Conservation (phyloP, 192 early-diverging fungal species). For the Mortierella alpina region DNA sequence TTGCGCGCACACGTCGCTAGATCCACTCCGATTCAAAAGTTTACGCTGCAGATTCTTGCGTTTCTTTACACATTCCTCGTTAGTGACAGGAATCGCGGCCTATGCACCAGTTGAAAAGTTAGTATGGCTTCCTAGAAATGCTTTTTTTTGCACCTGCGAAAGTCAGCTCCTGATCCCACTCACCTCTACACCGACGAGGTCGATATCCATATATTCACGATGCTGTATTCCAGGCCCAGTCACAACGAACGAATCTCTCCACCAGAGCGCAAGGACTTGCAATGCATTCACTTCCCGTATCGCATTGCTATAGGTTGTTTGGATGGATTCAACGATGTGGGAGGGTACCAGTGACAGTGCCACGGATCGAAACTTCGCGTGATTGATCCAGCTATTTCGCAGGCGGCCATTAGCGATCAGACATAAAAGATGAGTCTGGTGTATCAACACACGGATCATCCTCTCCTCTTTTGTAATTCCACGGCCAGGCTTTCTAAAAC, state of each 20-base stretch:
- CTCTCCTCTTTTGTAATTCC: constrained; percentile 66
- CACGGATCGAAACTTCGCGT: constrained; percentile 23
- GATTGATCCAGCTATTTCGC: constrained; percentile 67
- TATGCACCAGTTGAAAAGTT: constrained; percentile 9
- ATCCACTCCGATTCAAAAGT: constrained; percentile 39
- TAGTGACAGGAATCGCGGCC: constrained; percentile 23
- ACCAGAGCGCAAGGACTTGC: constrained; percentile 51
- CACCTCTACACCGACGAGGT: constrained; percentile 33
- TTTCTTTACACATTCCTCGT: constrained; percentile 31
- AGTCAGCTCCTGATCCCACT: not conserved
- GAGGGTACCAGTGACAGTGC: constrained; percentile 54
- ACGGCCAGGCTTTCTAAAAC: constrained; percentile 36
- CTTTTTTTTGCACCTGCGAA: not conserved
- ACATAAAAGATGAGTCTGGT: constrained; percentile 70
- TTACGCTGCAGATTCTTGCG: constrained; percentile 36
- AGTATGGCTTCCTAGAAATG: too few relatives aligned
- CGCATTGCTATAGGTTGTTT: constrained; percentile 6
- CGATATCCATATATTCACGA: constrained; percentile 37
- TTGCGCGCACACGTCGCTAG: constrained; percentile 58
- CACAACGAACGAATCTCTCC: constrained; percentile 52
- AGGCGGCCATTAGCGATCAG: constrained; percentile 63
- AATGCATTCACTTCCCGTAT: constrained; percentile 39
- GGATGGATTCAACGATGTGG: constrained; percentile 31
- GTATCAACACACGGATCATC: constrained; percentile 61
- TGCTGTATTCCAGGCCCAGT: constrained; percentile 45